Percentiles rank a stretch among this genome's conserved stretches.
Evolutionary conservation across 108 stramenopile species (phyloP).

Genomic region (Cyclotella cryptica): DNA sequence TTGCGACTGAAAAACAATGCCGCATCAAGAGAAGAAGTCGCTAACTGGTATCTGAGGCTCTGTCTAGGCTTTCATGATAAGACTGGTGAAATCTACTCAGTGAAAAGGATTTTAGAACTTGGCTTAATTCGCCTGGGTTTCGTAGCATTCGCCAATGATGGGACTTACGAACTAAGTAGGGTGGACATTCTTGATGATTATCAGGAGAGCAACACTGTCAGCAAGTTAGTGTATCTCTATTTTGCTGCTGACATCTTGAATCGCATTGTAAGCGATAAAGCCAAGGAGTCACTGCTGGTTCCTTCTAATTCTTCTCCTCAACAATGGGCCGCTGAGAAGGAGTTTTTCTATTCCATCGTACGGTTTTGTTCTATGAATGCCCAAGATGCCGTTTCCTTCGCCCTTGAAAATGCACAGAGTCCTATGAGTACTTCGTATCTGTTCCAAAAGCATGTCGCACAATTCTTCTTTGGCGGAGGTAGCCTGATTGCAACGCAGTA

Average conservation of each 20-base stretch:
- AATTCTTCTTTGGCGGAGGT: slow-evolving; percentile 16
- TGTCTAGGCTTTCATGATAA: slow-evolving; percentile 39
- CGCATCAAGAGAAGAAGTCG: slow-evolving; percentile 32
- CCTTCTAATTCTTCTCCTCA: background rate
- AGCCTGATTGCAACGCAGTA: slow-evolving; percentile 19
- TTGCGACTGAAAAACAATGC: background rate
- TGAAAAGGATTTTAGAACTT: slow-evolving; percentile 28
- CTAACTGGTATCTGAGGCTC: slow-evolving; percentile 55
- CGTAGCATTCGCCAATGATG: slow-evolving; percentile 14
- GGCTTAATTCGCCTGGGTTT: slow-evolving; percentile 41
- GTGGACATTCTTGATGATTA: background rate
- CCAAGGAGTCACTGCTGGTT: slow-evolving; percentile 8
- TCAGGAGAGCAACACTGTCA: slow-evolving; percentile 1
- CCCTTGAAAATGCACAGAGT: slow-evolving; percentile 22
- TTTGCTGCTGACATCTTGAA: slow-evolving; percentile 29
- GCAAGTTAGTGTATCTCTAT: slow-evolving; percentile 44
- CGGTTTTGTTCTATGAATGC: slow-evolving; percentile 46
- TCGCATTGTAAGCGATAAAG: slow-evolving; percentile 31
- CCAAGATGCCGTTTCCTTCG: slow-evolving; percentile 22
- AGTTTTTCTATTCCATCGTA: slow-evolving; percentile 24
- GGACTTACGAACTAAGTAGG: slow-evolving; percentile 8
- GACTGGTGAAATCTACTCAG: slow-evolving; percentile 20
- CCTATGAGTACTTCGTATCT: slow-evolving; percentile 1
- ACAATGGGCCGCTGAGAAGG: slow-evolving; percentile 10
- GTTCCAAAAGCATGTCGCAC: slow-evolving; percentile 36